A percentile compares a stretch with the other conserved stretches of the same genome.
Conservation (phyloP, 2,329 filamentous ascomycete genomes). For the Pseudocercospora pini-densiflorae region DNA sequence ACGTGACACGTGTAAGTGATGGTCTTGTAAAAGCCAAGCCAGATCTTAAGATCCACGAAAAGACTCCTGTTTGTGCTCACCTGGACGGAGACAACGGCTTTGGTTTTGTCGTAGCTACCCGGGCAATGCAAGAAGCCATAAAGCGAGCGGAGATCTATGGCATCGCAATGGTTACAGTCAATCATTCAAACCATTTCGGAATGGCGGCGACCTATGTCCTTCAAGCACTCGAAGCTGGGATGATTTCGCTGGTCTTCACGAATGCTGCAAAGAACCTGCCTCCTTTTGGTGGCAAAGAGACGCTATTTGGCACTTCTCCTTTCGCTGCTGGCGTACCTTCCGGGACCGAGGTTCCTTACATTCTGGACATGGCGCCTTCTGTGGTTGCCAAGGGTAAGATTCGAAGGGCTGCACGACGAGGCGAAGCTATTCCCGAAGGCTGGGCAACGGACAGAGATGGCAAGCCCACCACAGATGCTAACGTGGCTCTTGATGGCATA, state of each 20-base stretch:
- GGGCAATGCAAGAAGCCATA: conserved; percentile 68
- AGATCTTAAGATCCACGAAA: conserved; percentile 59
- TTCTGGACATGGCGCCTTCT: conserved; percentile 69
- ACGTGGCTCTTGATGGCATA: conserved; percentile 68
- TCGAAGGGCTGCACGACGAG: conserved; percentile 67
- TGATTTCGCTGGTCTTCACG: conserved; percentile 63
- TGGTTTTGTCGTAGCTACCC: conserved; percentile 70
- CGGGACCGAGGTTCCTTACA: conserved; percentile 62
- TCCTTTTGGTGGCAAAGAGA: conserved; percentile 67
- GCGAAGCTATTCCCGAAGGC: conserved; percentile 67
- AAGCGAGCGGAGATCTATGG: conserved; percentile 67
- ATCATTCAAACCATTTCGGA: conserved; percentile 78
- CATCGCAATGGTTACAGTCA: conserved; percentile 74
- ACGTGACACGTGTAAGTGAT: conserved; percentile 63
- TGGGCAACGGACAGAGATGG: conserved; percentile 78
- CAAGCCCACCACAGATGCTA: conserved; percentile 58
- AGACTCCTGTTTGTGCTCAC: conserved; percentile 71
- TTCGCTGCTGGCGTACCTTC: conserved; percentile 75
- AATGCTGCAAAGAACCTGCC: conserved; percentile 70
- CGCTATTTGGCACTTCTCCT: conserved; percentile 72
- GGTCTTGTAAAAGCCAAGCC: conserved; percentile 58
- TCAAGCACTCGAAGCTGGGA: conserved; percentile 69
- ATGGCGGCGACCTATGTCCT: conserved; percentile 80
- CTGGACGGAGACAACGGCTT: conserved; percentile 72
- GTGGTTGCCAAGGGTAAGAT: conserved; percentile 71